phyloP scores from a whole-genome alignment of 306 rosid genomes.

The Lotus japonicus region DNA sequence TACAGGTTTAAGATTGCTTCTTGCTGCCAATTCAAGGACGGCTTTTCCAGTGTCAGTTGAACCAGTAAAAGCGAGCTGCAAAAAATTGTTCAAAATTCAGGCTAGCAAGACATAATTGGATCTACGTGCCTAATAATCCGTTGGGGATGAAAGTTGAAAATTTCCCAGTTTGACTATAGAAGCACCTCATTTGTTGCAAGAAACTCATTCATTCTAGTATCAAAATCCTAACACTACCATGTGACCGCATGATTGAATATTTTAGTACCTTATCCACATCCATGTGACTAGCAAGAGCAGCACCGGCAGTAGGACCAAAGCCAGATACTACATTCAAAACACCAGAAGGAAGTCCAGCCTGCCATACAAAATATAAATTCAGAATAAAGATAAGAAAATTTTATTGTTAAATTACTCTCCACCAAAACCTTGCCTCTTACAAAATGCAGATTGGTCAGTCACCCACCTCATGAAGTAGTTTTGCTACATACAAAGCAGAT shows the following conservation, averaged over 20 bases:
- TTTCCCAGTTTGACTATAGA: background rate
- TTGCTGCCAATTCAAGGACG: constrained; percentile 65
- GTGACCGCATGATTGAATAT: background rate
- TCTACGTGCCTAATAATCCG: background rate
- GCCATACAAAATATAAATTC: constrained; percentile 20
- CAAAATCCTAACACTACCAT: background rate
- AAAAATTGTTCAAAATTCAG: constrained; percentile 11
- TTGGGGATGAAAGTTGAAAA: background rate
- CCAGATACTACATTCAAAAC: constrained; percentile 84
- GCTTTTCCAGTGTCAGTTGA: constrained; percentile 81
- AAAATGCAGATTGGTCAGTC: background rate
- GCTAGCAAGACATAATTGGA: background rate
- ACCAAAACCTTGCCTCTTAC: background rate
- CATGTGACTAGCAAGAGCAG: constrained; percentile 92
- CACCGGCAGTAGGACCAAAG: constrained; percentile 94
- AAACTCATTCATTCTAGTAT: background rate
- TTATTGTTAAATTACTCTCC: background rate
- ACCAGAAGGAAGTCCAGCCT: constrained; percentile 95
- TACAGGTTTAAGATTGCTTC: constrained; percentile 81
- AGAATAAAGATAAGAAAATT: background rate
- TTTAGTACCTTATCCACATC: constrained; percentile 80
- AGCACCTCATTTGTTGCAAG: background rate
- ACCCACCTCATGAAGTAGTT: constrained; percentile 67
- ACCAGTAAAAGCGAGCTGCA: constrained; percentile 93
- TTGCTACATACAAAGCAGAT: constrained; percentile 64